Evolutionary conservation across 106 monocot genomes (phyloP).

Genomic region (Dioscorea alata): DNA sequence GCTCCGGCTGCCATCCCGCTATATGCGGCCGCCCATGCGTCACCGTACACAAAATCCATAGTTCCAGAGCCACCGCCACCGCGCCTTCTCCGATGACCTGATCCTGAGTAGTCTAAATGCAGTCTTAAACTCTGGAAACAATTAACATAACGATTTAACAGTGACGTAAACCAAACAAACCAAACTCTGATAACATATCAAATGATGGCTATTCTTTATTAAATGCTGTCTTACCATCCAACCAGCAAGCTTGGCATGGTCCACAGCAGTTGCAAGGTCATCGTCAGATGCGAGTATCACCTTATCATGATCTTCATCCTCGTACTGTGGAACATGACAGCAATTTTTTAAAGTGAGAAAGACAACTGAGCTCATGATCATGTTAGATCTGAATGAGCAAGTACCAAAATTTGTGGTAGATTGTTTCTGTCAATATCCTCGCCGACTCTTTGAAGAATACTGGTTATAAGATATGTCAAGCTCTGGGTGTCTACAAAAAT

Average conservation of each 20-base stretch:
- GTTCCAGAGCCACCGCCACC: constrained; percentile 15
- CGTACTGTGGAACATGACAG: constrained; percentile 7
- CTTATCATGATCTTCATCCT: constrained; percentile 16
- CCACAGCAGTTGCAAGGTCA: constrained; percentile 13
- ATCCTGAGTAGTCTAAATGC: constrained; percentile 43
- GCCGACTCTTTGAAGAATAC: constrained; percentile 5
- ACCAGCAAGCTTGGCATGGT: constrained; percentile 14
- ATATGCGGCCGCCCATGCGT: constrained; percentile 72
- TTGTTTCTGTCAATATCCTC: constrained; percentile 2
- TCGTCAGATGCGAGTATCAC: constrained; percentile 10
- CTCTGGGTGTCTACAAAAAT: constrained; percentile 6
- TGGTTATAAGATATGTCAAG: constrained; percentile 8
- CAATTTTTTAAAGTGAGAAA: no score
- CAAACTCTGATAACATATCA: no score
- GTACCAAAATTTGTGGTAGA: constrained; percentile 18
- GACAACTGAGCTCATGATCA: no score
- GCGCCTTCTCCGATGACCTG: constrained; percentile 9
- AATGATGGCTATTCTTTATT: neutral
- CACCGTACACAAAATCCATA: constrained; percentile 27
- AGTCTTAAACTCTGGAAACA: constrained; percentile 35
- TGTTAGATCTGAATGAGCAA: no score
- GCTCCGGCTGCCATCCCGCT: constrained; percentile 73
- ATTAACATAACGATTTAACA: neutral
- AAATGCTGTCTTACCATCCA: constrained; percentile 5
- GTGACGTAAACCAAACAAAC: no score